These are phyloP conservation scores for Cordyceps sp. DNA, from an alignment of 2,329 filamentous ascomycete genomes.

Conservation along the genomic window DNA sequence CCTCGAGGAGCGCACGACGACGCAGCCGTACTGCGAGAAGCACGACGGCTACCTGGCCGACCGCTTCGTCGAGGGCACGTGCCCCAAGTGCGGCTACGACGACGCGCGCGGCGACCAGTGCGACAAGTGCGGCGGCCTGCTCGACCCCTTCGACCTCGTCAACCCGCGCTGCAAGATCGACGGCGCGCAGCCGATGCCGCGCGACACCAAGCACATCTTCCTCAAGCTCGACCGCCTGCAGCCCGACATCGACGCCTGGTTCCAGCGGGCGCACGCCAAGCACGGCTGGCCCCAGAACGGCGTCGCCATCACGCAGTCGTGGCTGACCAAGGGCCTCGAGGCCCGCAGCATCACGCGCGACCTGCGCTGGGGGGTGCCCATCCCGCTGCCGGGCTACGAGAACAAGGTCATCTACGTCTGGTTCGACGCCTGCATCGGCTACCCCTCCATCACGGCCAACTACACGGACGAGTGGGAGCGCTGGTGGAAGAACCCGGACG, in stretches of 20 bases:
- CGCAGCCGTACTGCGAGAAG: conserved; percentile 77
- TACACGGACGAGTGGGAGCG: conserved; percentile 82
- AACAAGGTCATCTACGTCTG: conserved; percentile 76
- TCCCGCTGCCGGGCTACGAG: conserved; percentile 32
- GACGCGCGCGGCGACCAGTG: conserved; percentile 62
- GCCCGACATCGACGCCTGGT: conserved; percentile 62
- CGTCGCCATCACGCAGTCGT: conserved; percentile 59
- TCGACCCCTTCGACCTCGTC: conserved; percentile 59
- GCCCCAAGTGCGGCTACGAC: conserved; percentile 54
- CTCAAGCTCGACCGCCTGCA: conserved; percentile 75
- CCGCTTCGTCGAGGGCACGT: conserved; percentile 68
- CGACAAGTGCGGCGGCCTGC: conserved; percentile 54
- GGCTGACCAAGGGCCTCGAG: conserved; percentile 72
- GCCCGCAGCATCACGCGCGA: conserved; percentile 83
- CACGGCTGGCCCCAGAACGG: conserved; percentile 66
- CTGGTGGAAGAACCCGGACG: conserved; percentile 85
- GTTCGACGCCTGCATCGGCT: conserved; percentile 89
- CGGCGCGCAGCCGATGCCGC: conserved; percentile 59
- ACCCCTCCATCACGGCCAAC: conserved; percentile 84
- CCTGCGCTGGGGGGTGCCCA: conserved; percentile 68
- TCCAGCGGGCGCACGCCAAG: conserved; percentile 52
- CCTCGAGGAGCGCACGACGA: conserved; percentile 72
- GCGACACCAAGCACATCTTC: conserved; percentile 81
- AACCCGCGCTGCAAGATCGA: conserved; percentile 89
- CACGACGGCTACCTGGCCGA: conserved; percentile 70